Evolutionary conservation across 2,329 filamentous ascomycete species (phyloP).

Genomic region (Cytospora piceicola): DNA sequence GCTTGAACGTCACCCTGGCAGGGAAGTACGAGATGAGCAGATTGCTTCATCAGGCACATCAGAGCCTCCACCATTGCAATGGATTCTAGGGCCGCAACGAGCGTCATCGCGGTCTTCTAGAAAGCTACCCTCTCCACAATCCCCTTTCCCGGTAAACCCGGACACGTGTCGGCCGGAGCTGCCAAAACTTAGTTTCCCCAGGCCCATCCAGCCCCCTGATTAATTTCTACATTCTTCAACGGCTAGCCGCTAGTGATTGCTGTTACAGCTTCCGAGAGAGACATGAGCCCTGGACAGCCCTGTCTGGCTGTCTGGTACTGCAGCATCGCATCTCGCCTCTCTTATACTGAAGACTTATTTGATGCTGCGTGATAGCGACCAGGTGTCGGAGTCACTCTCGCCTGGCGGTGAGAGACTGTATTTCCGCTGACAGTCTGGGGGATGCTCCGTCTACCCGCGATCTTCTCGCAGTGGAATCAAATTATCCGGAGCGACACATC

Average conservation of each 20-base stretch:
- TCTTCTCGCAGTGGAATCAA: not conserved
- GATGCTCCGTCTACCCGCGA: not conserved
- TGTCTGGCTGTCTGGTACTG: slow-evolving; percentile 6
- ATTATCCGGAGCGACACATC: not conserved
- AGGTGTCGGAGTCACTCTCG: not conserved
- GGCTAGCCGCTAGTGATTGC: not conserved
- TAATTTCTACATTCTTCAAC: slow-evolving; percentile 20
- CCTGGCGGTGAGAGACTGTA: not conserved
- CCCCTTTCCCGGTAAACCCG: slow-evolving; percentile 21
- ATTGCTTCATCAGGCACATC: slow-evolving; percentile 8
- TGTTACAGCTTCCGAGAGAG: not conserved
- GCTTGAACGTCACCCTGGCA: not conserved
- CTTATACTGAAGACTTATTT: not conserved
- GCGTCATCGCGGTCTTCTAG: slow-evolving; percentile 19
- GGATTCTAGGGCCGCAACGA: slow-evolving; percentile 4
- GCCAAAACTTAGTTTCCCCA: slow-evolving; percentile 21
- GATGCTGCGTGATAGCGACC: not conserved
- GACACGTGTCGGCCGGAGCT: slow-evolving; percentile 23
- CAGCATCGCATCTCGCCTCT: slow-evolving; percentile 3
- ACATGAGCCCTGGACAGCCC: not conserved
- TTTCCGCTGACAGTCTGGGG: not conserved
- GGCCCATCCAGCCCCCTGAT: slow-evolving; percentile 22
- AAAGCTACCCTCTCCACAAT: slow-evolving; percentile 19
- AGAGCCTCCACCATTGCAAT: slow-evolving; percentile 2
- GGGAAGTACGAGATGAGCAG: slow-evolving; percentile 4